Evolutionary conservation across 116 monocot genomes (phyloP), one percentile per base, ranked within the genome.

Genomic region (Posidonia oceanica): DNA sequence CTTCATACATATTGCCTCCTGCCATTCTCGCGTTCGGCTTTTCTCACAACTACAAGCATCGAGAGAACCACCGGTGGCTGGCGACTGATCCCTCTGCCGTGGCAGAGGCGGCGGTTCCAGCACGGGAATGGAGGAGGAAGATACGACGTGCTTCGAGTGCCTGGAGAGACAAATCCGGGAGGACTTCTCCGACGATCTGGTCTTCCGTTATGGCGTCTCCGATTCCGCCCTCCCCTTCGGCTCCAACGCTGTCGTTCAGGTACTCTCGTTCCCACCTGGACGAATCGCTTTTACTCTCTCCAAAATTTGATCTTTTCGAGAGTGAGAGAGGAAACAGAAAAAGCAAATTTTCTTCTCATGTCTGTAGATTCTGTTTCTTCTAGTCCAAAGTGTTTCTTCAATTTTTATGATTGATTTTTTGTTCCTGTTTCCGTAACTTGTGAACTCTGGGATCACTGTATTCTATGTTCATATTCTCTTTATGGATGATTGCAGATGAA

Each of bases 181-280:
- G 52, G 92, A 87, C 39, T 61, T 97, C 67, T 76, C 85, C 17
- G 23, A 72, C 12, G 78, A 79, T 42, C 39, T 92, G 62, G 54
- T 81, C 64, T 83, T 97, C 76, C 85, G 84, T 41, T 80, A 92
- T 74, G 87, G 83, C 48, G 39, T 92, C 77, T 80, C 85, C 73
- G 85, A 91, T 54, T 89, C 83, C 36, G 61, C 85, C 18, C 82
- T 97, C 73, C 93, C 93, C 53, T 89, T 97, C 64, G 89, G 82
- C 72, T 80, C 80, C 53, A 12, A 83, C 36, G 97, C 92, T 39
- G 80, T 89, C 59, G 72, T 89, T 54, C 85, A 97, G 92, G 97
- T 91, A 15, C 72, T 21, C 40, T 39, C 57, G 3, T 21, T 18
- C 41, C 40, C n/a, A 7, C 36, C 20, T 11, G 3, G 22, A 5